Base-by-base conservation (phyloP, 2,329 filamentous ascomycete genomes). In the Colletotrichum caudatum region DNA sequence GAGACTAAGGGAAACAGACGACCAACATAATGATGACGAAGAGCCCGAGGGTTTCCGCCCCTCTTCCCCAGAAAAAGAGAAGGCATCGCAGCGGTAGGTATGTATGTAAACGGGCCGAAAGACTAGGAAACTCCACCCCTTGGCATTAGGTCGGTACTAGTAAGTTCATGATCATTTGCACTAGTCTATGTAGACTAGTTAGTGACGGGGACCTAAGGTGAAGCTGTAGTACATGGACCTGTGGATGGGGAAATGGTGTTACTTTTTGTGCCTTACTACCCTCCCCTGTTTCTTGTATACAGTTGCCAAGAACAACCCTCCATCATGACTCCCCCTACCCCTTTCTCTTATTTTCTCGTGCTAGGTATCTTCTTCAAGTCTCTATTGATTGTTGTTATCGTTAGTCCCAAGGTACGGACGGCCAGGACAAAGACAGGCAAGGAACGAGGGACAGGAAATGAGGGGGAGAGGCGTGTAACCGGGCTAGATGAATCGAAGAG, bases 71-170 rank as follows among this genome's bases (percentile, higher is more conserved):
- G 16, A 44, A 14, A 58, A 41, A 4, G 2, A 58, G 6, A 35
- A 37, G 29, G 29, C 51, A 41, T 29, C 41, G n/a, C 11, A 57
- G n/a, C 11, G 26, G 26, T 29, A 29, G 3, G 2, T 29, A 29
- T 2, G 26, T 29, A 29, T 57, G 53, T 59, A 71, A 69, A 71
- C 37, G 65, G 65, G 65, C 69, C 69, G 65, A 71, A 69, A 69
- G 37, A 48, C 46, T 71, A 23, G 53, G 33, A 20, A 18, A 48
- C 56, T 53, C 65, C 65, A 48, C 69, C 39, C 4, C 65, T 64
- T 71, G 69, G 69, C 69, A 41, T 8, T 9, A n/a, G 35, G 35
- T 37, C 1, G 35, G 9, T n/a, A n/a, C n/a, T n/a, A n/a, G n/a
- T 37, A 37, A 37, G 35, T 14, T 14, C 12, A 39, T 39, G 37